phyloP scores from a whole-genome alignment of 2,329 filamentous ascomycete genomes.

The Gaeumannomyces sp. region DNA sequence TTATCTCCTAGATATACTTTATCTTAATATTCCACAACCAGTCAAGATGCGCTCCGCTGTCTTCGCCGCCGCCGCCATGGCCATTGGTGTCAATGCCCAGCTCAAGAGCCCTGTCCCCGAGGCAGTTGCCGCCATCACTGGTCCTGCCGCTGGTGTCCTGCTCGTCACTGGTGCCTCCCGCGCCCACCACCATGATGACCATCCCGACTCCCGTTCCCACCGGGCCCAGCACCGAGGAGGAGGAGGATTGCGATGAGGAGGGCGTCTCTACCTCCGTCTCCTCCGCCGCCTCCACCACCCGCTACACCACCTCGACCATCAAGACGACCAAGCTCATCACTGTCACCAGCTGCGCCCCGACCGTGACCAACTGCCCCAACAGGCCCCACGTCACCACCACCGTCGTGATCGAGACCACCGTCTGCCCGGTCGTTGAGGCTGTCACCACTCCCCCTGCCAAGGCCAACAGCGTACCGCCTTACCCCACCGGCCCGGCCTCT shows the following conservation, averaged over 20 bases:
- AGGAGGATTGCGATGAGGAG: constrained; percentile 7
- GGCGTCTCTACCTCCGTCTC: background rate
- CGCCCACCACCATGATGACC: background rate
- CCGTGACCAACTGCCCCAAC: constrained; percentile 11
- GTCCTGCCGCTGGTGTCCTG: background rate
- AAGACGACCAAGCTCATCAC: constrained; percentile 9
- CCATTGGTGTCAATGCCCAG: background rate
- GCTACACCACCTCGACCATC: constrained; percentile 10
- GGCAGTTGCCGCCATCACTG: background rate
- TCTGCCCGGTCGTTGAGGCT: constrained; percentile 7
- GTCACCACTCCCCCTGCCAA: background rate
- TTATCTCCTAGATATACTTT: background rate
- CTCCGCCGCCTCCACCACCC: background rate
- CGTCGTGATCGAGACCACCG: constrained; percentile 9
- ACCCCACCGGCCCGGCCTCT: constrained; percentile 3
- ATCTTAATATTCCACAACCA: background rate
- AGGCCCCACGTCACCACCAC: constrained; percentile 10
- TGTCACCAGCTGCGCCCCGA: constrained; percentile 11
- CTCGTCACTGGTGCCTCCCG: background rate
- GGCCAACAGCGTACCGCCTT: background rate
- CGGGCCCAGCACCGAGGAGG: background rate
- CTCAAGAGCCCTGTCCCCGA: background rate
- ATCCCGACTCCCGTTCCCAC: background rate
- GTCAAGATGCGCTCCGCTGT: constrained; percentile 9
- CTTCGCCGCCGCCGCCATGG: constrained; percentile 2